These are phyloP conservation scores for Phytophthora macrochlamydospora DNA, from an alignment of 352 stramenopile species.

Conservation along the genomic window DNA sequence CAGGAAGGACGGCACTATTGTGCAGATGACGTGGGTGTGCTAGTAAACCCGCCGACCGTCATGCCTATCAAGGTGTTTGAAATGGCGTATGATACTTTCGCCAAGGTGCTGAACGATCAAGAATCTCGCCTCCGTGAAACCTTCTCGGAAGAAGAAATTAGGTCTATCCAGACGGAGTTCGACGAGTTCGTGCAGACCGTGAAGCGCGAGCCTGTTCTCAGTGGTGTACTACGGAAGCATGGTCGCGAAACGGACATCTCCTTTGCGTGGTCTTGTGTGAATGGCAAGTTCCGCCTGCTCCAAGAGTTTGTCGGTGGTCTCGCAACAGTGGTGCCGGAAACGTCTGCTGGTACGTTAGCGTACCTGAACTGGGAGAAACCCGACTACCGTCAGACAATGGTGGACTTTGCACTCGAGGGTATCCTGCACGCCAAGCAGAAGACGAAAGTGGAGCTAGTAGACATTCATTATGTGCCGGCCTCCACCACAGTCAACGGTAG, in stretches of 20 bases:
- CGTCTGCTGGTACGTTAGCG: conserved; percentile 34
- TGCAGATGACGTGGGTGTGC: conserved; percentile 38
- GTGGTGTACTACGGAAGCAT: conserved; percentile 60
- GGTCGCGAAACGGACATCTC: conserved; percentile 59
- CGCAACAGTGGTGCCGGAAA: conserved; percentile 48
- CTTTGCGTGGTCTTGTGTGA: conserved; percentile 68
- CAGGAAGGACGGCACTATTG: conserved; percentile 60
- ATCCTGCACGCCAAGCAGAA: conserved; percentile 76
- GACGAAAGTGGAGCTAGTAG: conserved; percentile 63
- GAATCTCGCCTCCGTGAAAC: conserved; percentile 48
- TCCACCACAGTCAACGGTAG: conserved; percentile 6
- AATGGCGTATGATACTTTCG: conserved; percentile 60
- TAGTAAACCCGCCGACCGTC: conserved; percentile 50
- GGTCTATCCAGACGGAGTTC: conserved; percentile 50
- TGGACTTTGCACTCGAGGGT: conserved; percentile 68
- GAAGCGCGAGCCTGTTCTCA: conserved; percentile 54
- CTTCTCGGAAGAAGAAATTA: conserved; percentile 48
- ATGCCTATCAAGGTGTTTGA: conserved; percentile 56
- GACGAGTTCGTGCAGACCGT: conserved; percentile 53
- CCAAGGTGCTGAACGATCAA: conserved; percentile 46
- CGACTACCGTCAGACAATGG: conserved; percentile 60
- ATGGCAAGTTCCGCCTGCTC: conserved; percentile 51
- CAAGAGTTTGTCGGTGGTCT: conserved; percentile 65
- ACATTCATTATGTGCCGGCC: conserved; percentile 45
- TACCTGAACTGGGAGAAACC: conserved; percentile 67